Evolutionary conservation across 768 basidiomycete genomes (phyloP).

Genomic region (Suillus sp.): DNA sequence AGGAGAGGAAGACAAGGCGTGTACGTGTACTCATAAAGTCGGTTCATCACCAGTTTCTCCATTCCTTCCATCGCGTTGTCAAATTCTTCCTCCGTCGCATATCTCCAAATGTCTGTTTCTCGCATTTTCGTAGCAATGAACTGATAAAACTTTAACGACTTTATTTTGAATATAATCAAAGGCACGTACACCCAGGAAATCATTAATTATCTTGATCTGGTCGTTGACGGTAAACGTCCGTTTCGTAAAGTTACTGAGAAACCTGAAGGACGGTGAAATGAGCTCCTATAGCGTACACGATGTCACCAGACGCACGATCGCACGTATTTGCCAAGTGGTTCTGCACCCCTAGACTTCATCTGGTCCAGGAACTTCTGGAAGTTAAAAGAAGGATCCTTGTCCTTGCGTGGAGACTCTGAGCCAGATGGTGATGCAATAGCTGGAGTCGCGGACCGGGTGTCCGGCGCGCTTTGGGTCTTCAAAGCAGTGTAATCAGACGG

Average conservation of each 20-base stretch:
- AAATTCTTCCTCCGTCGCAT: constrained; percentile 78
- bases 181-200: constrained; percentile 74
- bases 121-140: constrained; percentile 92
- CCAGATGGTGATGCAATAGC: constrained; percentile 23
- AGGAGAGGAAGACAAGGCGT: constrained; percentile 78
- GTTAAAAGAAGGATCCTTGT: constrained; percentile 67
- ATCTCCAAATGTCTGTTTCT: constrained; percentile 80
- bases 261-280: constrained; percentile 48
- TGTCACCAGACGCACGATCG: constrained; percentile 70
- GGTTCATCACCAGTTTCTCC: constrained; percentile 99
- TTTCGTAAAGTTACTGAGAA: constrained; percentile 91
- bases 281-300: constrained; percentile 7
- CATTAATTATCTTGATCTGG: constrained; percentile 93
- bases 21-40: constrained; percentile 94
- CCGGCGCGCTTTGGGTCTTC: constrained; percentile 17
- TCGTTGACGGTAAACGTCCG: constrained; percentile 89
- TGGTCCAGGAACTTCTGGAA: constrained; percentile 96
- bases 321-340: constrained; percentile 93
- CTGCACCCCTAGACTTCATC: constrained; percentile 85
- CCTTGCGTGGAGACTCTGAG: constrained; percentile 36
- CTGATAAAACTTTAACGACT: constrained; percentile 40
- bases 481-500: constrained; percentile 7
- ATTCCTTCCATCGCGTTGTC: constrained; percentile 98
- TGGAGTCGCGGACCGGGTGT: constrained; percentile 31
- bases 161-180: not conserved